Evolutionary conservation across 768 basidiomycete genomes (phyloP), one percentile per base, ranked within the genome.

Genomic region (Amanita thiersii): DNA sequence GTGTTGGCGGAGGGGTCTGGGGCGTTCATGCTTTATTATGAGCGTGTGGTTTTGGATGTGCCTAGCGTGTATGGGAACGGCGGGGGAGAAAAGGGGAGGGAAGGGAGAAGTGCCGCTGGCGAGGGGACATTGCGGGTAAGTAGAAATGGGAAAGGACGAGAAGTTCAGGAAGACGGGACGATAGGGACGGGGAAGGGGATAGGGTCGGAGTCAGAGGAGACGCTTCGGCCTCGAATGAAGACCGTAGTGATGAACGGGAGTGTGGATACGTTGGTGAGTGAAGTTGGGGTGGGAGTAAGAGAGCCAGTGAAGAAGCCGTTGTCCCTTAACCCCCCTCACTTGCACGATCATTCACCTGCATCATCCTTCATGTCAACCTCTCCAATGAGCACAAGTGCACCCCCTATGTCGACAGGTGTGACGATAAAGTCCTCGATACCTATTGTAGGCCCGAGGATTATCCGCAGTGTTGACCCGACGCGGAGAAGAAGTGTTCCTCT

Each of bases 11-110:
- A 85, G 69, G 84, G 81, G 39, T 67, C 73, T 14, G 65, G 64
- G n/a, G 86, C 77, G 47, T 94, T 97, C 60, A 88, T 99, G 86
- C 70, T 97, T 28, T 98, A 89, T 55, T 99, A 98, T 52, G 94
- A 99, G 67, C 74, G 79, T 21, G 69, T 63, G 25, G 56, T 65
- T 23, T 52, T 59, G 20, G 56, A 60, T 5, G 43, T 43, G 12
- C 50, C 53, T 2, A 56, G 58, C 2, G 47, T 58, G 17, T 62
- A 63, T 42, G 37, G 39, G 42, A 36, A 33, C 3, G 31, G 32
- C 3, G 24, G 7, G 15, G 21, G 14, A 24, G 12, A 15, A 14
- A 19, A 19, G 29, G 15, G 21, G 15, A 31, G 10, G 39, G 36
- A 41, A 32, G 14, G 45, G 47, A 30, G 32, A 24, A 20, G 32